These are phyloP conservation scores for Flaveria robusta DNA, from an alignment of 129 eudicot genomes.

Conservation along the genomic window DNA sequence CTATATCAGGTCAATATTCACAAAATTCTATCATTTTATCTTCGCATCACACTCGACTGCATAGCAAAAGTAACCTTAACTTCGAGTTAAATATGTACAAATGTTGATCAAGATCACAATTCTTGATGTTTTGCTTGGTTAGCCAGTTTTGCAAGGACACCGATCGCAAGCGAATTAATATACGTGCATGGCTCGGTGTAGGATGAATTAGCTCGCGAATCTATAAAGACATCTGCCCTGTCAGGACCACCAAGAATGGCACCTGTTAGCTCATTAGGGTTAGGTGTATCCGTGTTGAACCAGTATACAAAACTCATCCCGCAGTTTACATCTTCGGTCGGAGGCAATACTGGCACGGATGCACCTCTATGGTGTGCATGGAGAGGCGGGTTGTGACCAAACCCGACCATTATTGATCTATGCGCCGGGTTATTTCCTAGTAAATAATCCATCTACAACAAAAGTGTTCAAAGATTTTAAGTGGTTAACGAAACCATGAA, in stretches of 20 bases:
- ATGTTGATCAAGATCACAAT: background rate
- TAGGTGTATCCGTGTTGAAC: constrained; percentile 53
- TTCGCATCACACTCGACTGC: background rate
- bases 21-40: background rate
- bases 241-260: constrained; percentile 91
- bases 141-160: constrained; percentile 14
- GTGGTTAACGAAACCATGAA: too few species aligned
- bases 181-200: constrained; percentile 74
- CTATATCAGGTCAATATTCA: background rate
- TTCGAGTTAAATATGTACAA: background rate
- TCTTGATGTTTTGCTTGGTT: background rate
- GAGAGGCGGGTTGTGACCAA: constrained; percentile 69
- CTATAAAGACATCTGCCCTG: constrained; percentile 51
- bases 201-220: constrained; percentile 52
- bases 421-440: constrained; percentile 63
- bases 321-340: constrained; percentile 38
- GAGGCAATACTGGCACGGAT: constrained; percentile 51
- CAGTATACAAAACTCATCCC: constrained; percentile 62
- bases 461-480: too few species aligned
- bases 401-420: constrained; percentile 91
- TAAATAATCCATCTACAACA: constrained; percentile 74
- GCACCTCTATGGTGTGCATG: constrained; percentile 96
- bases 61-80: background rate
- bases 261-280: constrained; percentile 82
- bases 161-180: constrained; percentile 26